phyloP scores from a whole-genome alignment of 768 basidiomycete genomes.

The Auriscalpium microsporum region DNA sequence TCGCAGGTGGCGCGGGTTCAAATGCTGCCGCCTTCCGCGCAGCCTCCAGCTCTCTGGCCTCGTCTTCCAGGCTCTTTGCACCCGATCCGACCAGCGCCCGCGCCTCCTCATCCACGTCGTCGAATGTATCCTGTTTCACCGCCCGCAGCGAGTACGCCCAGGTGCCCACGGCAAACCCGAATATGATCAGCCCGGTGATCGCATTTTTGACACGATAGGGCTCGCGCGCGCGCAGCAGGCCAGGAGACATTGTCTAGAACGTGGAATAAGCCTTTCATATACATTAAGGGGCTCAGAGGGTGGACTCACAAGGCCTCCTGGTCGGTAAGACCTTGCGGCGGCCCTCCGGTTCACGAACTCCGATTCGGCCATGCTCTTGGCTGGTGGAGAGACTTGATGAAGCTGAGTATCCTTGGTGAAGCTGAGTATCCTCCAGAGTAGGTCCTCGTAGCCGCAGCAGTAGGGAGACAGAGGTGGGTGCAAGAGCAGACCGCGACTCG shows the following conservation, averaged over 20 bases:
- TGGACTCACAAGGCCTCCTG: slow-evolving; percentile 38
- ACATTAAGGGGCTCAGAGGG: neutral
- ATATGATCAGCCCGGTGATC: slow-evolving; percentile 63
- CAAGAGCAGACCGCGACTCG: too few species aligned
- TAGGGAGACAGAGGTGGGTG: too few species aligned
- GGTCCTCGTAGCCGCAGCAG: too few species aligned
- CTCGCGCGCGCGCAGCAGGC: slow-evolving; percentile 77
- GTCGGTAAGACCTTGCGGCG: slow-evolving; percentile 43
- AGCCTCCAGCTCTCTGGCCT: neutral
- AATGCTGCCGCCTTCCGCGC: neutral
- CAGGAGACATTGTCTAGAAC: slow-evolving; percentile 57
- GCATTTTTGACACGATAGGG: slow-evolving; percentile 78
- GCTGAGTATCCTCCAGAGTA: too few species aligned
- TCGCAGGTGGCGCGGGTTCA: neutral
- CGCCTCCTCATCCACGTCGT: slow-evolving; percentile 52
- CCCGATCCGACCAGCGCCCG: slow-evolving; percentile 11
- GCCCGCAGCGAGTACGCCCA: slow-evolving; percentile 89
- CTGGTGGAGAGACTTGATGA: neutral
- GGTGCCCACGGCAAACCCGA: slow-evolving; percentile 69
- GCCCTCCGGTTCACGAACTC: slow-evolving; percentile 35
- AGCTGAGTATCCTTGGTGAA: neutral
- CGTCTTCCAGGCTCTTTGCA: slow-evolving; percentile 2
- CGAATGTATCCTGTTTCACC: slow-evolving; percentile 13
- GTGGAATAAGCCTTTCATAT: neutral
- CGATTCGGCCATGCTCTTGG: neutral